Conservation (phyloP, 1,284 basidiomycete species). For the Cryptococcus neoformans region DNA sequence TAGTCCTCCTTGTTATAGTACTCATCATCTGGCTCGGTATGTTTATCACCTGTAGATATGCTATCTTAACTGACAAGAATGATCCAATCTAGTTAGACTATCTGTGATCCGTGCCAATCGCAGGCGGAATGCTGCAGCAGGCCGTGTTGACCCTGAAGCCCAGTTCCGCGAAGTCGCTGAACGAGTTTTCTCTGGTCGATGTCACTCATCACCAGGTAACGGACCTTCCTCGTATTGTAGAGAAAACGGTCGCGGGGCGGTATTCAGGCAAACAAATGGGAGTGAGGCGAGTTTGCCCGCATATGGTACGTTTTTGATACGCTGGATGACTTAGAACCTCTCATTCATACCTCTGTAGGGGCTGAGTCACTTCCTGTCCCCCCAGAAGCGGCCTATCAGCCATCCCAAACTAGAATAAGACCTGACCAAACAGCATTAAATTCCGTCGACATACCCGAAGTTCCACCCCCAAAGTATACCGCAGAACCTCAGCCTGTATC, state of each 20-base stretch:
- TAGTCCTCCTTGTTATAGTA: slow-evolving; percentile 15
- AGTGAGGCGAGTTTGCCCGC: slow-evolving; percentile 15
- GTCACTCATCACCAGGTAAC: neutral
- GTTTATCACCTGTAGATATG: neutral
- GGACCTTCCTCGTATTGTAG: neutral
- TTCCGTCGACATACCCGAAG: neutral
- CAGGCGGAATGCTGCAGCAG: neutral
- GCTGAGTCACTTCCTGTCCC: slow-evolving; percentile 11
- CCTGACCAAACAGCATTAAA: neutral
- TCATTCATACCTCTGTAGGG: neutral
- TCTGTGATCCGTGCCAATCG: neutral
- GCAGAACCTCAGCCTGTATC: neutral
- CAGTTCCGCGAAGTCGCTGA: neutral
- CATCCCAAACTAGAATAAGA: slow-evolving; percentile 1
- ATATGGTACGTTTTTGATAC: slow-evolving; percentile 10
- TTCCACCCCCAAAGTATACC: slow-evolving; percentile 7
- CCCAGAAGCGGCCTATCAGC: slow-evolving; percentile 4
- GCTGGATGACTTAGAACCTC: neutral
- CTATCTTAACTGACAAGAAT: neutral
- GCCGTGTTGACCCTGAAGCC: neutral
- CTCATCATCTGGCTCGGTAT: slow-evolving; percentile 14
- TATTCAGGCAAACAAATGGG: slow-evolving; percentile 3
- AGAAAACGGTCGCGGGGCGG: neutral
- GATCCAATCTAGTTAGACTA: slow-evolving; percentile 4
- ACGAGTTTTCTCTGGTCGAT: neutral